These are phyloP conservation scores for Sodiomyces alkalinus DNA, from an alignment of 2,329 filamentous ascomycete genomes.

Conservation along the genomic window DNA sequence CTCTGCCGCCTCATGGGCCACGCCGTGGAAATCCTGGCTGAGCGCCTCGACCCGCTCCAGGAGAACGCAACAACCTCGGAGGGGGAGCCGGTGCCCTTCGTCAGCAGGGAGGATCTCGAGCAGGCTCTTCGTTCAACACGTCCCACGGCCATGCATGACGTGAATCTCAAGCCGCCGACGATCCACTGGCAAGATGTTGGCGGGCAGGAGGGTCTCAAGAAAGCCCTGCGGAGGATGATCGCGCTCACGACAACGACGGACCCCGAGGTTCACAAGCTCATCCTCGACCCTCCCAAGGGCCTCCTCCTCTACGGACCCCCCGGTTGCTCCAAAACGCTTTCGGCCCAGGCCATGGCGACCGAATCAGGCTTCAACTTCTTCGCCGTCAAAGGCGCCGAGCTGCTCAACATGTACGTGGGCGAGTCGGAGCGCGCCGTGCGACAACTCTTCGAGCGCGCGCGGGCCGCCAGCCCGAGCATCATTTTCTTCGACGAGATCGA, in stretches of 20 bases:
- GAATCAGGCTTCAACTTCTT: slow-evolving; percentile 89
- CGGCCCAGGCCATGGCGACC: slow-evolving; percentile 78
- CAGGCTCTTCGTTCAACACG: slow-evolving; percentile 52
- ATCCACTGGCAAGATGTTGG: slow-evolving; percentile 81
- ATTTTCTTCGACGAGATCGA: slow-evolving; percentile 98
- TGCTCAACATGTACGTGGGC: slow-evolving; percentile 93
- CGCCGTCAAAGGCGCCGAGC: slow-evolving; percentile 82
- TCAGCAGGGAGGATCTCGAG: slow-evolving; percentile 38
- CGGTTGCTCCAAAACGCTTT: slow-evolving; percentile 88
- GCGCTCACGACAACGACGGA: slow-evolving; percentile 19
- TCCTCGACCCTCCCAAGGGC: slow-evolving; percentile 54
- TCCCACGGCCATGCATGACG: slow-evolving; percentile 76
- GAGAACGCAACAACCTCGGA: slow-evolving; percentile 6
- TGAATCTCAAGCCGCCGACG: slow-evolving; percentile 76
- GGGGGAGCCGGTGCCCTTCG: slow-evolving; percentile 12
- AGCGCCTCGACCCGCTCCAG: slow-evolving; percentile 13
- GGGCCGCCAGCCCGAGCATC: slow-evolving; percentile 70
- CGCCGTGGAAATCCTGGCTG: slow-evolving; percentile 15
- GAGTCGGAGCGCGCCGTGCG: slow-evolving; percentile 80
- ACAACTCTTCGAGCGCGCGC: slow-evolving; percentile 72
- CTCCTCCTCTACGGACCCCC: slow-evolving; percentile 84
- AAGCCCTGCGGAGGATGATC: slow-evolving; percentile 36
- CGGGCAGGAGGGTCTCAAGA: slow-evolving; percentile 65
- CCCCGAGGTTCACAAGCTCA: slow-evolving; percentile 17
- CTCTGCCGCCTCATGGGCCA: slow-evolving; percentile 44